Evolutionary conservation across 1,139 yeast genomes (phyloP).

Genomic region (Saccharomycopsis phalli): DNA sequence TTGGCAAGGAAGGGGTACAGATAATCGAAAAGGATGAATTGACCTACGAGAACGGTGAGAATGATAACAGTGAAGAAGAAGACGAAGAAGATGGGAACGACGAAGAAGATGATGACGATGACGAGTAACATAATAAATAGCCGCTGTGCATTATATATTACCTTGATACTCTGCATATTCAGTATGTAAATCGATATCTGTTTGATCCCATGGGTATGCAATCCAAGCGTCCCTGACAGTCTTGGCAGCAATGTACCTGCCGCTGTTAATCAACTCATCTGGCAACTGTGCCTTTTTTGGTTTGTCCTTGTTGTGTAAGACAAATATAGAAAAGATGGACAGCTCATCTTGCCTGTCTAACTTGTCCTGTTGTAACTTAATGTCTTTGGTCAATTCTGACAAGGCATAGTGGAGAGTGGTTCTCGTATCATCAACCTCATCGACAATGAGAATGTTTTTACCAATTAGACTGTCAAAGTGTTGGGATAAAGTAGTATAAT

Average conservation of each 20-base stretch:
- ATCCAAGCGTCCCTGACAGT: slow-evolving; percentile 52
- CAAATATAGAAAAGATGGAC: slow-evolving; percentile 83
- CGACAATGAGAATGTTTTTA: slow-evolving; percentile 75
- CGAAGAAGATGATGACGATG: slow-evolving; percentile 8
- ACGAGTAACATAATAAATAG: neutral
- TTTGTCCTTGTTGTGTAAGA: slow-evolving; percentile 86
- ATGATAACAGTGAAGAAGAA: slow-evolving; percentile 34
- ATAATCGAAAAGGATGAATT: slow-evolving; percentile 32
- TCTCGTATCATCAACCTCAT: slow-evolving; percentile 94
- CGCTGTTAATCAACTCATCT: slow-evolving; percentile 35
- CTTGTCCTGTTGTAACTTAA: slow-evolving; percentile 26
- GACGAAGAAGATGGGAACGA: slow-evolving; percentile 8
- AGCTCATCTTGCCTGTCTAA: slow-evolving; percentile 39
- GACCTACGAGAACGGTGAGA: slow-evolving; percentile 42
- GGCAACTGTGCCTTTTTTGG: slow-evolving; percentile 62
- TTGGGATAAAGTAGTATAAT: slow-evolving; percentile 50
- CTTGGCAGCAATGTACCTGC: slow-evolving; percentile 43
- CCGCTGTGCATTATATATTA: slow-evolving; percentile 24
- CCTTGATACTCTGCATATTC: slow-evolving; percentile 67
- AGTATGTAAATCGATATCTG: slow-evolving; percentile 78
- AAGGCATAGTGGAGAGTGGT: slow-evolving; percentile 91
- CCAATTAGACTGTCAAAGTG: slow-evolving; percentile 66
- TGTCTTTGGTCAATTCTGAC: slow-evolving; percentile 71
- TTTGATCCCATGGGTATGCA: slow-evolving; percentile 62
- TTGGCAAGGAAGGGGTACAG: slow-evolving; percentile 27